Base-by-base conservation (phyloP, 2,329 filamentous ascomycete species). In the Botrytis paeoniae region DNA sequence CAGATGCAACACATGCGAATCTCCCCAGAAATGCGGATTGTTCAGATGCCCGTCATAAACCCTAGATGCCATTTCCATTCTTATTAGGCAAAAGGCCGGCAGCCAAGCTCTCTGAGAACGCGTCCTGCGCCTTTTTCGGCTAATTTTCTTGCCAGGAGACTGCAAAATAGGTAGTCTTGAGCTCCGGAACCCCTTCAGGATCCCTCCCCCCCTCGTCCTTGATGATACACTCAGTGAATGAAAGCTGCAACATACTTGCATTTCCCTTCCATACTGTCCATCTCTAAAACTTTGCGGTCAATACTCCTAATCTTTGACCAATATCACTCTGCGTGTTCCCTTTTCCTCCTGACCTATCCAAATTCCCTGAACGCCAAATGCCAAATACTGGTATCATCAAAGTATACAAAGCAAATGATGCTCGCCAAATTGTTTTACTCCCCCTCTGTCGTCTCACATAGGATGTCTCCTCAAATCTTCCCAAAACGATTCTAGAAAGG, bases 371-470 rank as follows among this genome's bases (percentile, higher is more conserved):
- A 57, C 62, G 45, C 69, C 45, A 57, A 75, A 77, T 75, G 73
- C 72, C 75, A 35, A 60, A 59, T 74, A 60, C 45, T 78, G 77
- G 78, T 79, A 79, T 78, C 75, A 75, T 75, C n/a, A 71, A 74
- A 71, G 29, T 39, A 71, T 37, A 57, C 35, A 57, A 51, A 18
- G 29, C 43, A 41, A 72, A 65, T 18, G 60, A 48, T 20, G 69
- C 20, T 32, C 35, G 37, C 61, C 45, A 48, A 41, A 68, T 6
- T 41, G 25, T n/a, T 39, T 29, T 51, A 32, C 39, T 48, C 35
- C 32, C 43, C 59, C 59, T 62, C 57, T 60, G 61, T 18, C 16
- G 37, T 41, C 16, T 43, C 18, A 20, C 10, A 16, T 60, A 37
- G 20, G n/a, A 20, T 16, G 14, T 32, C 51, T 41, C 48, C 32